A percentile compares a stretch with the other conserved stretches of the same genome.
Conservation (phyloP, 2,329 filamentous ascomycete species). For the Fusarium beomiforme region DNA sequence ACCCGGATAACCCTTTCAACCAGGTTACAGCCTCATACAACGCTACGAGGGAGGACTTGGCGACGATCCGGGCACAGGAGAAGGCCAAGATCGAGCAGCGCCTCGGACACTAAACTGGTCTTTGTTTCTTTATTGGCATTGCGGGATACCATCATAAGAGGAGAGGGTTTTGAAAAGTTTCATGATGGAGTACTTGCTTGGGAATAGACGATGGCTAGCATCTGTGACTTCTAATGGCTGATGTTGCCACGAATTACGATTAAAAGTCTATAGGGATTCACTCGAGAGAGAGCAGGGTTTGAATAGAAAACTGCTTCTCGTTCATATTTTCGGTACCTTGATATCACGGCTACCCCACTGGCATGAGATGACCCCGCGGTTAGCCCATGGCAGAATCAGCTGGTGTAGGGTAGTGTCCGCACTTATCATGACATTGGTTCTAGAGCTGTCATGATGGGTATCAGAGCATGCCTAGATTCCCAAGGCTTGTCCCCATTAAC, state of each 20-base stretch:
- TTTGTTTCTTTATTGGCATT: background rate
- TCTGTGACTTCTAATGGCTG: conserved; percentile 10
- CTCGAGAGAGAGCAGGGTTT: background rate
- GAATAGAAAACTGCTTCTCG: background rate
- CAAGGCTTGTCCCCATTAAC: background rate
- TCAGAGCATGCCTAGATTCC: background rate
- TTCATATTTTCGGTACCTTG: background rate
- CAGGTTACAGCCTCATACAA: conserved; percentile 82
- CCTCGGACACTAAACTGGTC: conserved; percentile 55
- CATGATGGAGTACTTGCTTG: conserved; percentile 23
- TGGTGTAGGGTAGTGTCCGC: conserved; percentile 8
- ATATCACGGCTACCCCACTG: conserved; percentile 33
- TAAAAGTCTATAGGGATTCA: background rate
- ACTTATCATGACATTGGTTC: conserved; percentile 7
- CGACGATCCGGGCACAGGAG: conserved; percentile 71
- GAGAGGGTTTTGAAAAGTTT: conserved; percentile 15
- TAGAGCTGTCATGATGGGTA: conserved; percentile 7
- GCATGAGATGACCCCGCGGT: conserved; percentile 40
- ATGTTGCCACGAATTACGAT: conserved; percentile 9
- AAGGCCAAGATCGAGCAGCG: conserved; percentile 78
- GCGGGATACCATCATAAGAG: conserved; percentile 1
- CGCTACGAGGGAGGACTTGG: conserved; percentile 79
- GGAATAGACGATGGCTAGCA: conserved; percentile 33
- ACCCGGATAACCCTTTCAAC: conserved; percentile 95
- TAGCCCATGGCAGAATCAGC: conserved; percentile 41